Percentiles rank a stretch among this genome's conserved stretches.
Conservation (phyloP, 2,329 filamentous ascomycete species). For the Tolypocladium pustulatum region DNA sequence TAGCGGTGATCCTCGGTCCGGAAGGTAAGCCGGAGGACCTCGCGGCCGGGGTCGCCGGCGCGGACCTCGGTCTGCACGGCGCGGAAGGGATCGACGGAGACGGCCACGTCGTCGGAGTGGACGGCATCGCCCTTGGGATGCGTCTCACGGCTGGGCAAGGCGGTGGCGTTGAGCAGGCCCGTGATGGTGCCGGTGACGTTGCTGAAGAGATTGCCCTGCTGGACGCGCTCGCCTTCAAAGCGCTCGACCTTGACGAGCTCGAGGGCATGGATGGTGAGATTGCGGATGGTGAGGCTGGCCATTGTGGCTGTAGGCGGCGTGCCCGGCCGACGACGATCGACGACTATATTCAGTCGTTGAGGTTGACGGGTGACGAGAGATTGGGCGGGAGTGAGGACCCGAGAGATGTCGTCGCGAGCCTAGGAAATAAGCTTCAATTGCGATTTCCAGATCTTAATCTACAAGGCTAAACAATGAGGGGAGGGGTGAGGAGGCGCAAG, state of each 20-base stretch:
- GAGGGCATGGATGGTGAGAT: constrained; percentile 65
- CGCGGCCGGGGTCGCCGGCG: constrained; percentile 45
- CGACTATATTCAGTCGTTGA: too few species aligned
- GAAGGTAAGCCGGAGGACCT: constrained; percentile 67
- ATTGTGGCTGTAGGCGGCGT: constrained; percentile 18
- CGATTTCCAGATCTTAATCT: not conserved
- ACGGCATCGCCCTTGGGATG: constrained; percentile 48
- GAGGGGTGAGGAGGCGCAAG: not conserved
- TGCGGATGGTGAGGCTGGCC: constrained; percentile 62
- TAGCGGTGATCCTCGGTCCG: constrained; percentile 48
- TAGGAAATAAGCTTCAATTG: not conserved
- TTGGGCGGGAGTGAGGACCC: not conserved
- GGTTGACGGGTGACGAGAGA: not conserved
- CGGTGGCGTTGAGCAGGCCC: constrained; percentile 32
- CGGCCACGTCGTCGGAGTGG: constrained; percentile 48
- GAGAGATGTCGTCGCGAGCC: not conserved
- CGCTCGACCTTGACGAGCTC: constrained; percentile 65
- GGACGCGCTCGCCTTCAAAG: constrained; percentile 44
- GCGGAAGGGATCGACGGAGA: constrained; percentile 59
- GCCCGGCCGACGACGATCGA: not conserved
- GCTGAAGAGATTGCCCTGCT: constrained; percentile 30
- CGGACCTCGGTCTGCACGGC: constrained; percentile 46
- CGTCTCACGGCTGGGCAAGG: constrained; percentile 17
- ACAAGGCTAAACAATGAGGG: not conserved
- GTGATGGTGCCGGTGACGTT: constrained; percentile 33